These are phyloP conservation scores for Aureobasidium zeae DNA, from an alignment of 2,329 filamentous ascomycete genomes.

Conservation along the genomic window DNA sequence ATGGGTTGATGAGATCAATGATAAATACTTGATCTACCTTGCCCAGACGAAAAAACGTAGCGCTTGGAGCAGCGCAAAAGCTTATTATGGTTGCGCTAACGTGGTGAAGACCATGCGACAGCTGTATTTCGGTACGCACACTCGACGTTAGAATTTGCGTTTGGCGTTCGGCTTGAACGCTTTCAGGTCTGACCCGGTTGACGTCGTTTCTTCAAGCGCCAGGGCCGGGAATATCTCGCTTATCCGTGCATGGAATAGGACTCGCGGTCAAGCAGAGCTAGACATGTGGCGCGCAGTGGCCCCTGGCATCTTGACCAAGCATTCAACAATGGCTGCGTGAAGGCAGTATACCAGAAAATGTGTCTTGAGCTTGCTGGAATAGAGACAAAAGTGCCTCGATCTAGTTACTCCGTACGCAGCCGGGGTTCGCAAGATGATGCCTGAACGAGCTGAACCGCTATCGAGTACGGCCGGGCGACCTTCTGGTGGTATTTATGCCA, in stretches of 20 bases:
- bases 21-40: too few species aligned
- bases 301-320: too few species aligned
- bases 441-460: background rate
- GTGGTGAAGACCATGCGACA: too few species aligned
- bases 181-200: too few species aligned
- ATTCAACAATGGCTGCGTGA: too few species aligned
- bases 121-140: background rate
- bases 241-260: too few species aligned
- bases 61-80: background rate
- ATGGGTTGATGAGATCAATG: conserved; percentile 1
- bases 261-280: too few species aligned
- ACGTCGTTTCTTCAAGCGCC: too few species aligned
- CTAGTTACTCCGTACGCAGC: background rate
- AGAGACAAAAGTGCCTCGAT: background rate
- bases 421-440: background rate
- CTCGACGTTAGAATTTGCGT: background rate
- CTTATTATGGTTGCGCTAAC: background rate
- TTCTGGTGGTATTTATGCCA: background rate
- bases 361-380: background rate
- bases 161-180: background rate
- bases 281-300: too few species aligned
- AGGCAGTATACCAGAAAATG: too few species aligned
- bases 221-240: too few species aligned
- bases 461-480: background rate
- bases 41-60: background rate